These are phyloP conservation scores for Physcomitrium patens DNA, from an alignment of 225 moss, liverwort and hornwort genomes.

Conservation along the genomic window DNA sequence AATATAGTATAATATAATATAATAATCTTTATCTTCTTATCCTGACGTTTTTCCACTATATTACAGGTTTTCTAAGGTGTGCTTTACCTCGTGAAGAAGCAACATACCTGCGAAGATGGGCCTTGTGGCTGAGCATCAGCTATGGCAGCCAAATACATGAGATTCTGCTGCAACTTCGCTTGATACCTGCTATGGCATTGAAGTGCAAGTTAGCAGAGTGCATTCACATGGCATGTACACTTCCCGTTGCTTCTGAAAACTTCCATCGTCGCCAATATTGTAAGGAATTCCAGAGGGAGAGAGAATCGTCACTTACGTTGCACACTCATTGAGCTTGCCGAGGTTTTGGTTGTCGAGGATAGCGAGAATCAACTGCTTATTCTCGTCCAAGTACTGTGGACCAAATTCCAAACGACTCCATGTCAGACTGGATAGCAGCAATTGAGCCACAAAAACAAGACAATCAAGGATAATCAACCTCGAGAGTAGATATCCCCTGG, in stretches of 20 bases:
- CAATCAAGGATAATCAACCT: too few relatives aligned
- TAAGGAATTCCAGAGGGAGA: too few relatives aligned
- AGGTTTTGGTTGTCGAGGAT: conserved; percentile 68
- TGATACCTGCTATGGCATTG: conserved; percentile 54
- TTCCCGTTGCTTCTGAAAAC: background rate
- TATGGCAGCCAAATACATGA: conserved; percentile 67
- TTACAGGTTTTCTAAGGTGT: too few relatives aligned
- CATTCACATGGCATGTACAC: too few relatives aligned
- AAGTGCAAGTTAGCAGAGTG: conserved; percentile 26
- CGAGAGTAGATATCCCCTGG: background rate
- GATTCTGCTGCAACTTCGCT: conserved; percentile 70
- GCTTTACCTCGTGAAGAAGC: too few relatives aligned
- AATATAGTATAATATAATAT: too few relatives aligned
- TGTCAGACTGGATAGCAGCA: conserved; percentile 1
- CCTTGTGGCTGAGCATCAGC: conserved; percentile 70
- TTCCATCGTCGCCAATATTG: too few relatives aligned
- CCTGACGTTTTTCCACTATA: too few relatives aligned
- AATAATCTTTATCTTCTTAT: too few relatives aligned
- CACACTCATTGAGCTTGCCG: conserved; percentile 66
- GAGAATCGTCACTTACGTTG: conserved; percentile 45
- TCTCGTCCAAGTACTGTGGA: conserved; percentile 64
- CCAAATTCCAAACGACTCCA: background rate
- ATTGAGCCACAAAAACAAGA: too few relatives aligned
- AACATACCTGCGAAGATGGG: conserved; percentile 53
- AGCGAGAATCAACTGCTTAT: conserved; percentile 68